Conservation (phyloP, 2,329 filamentous ascomycete genomes). For the Aspergillus tamarii region DNA sequence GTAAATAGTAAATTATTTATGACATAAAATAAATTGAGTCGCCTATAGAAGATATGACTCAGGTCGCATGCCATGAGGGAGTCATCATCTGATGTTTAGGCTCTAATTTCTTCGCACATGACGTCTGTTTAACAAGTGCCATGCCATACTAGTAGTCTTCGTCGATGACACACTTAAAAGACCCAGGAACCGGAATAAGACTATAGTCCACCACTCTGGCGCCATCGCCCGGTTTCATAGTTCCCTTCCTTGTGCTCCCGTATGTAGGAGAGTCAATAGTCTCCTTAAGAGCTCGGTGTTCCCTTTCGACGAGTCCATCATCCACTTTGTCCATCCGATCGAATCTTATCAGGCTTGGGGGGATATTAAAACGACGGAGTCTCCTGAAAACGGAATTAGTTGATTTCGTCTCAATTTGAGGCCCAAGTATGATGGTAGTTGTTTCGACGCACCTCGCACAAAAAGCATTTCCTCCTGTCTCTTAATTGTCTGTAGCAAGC, state of each 20-base stretch:
- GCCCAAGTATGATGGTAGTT: not conserved
- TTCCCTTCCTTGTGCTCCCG: conserved; percentile 17
- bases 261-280: conserved; percentile 16
- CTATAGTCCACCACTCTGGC: not conserved
- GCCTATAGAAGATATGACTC: not conserved
- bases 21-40: not conserved
- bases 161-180: not conserved
- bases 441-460: conserved; percentile 75
- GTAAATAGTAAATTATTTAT: not conserved
- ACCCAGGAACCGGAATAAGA: not conserved
- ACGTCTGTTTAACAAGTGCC: not conserved
- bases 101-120: conserved; percentile 2
- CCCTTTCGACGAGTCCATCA: not conserved
- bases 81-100: not conserved
- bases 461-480: conserved; percentile 99
- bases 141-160: not conserved
- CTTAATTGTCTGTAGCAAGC: conserved; percentile 72
- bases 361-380: conserved; percentile 73
- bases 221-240: conserved; percentile 13
- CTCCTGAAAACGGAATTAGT: conserved; percentile 54
- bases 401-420: not conserved
- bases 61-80: not conserved
- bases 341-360: conserved; percentile 53
- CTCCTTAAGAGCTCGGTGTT: not conserved
- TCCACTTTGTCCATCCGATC: not conserved